A percentile compares a stretch with the other conserved stretches of the same genome.
Conservation (phyloP, 345 rosid genomes). For the Brassica incana region DNA sequence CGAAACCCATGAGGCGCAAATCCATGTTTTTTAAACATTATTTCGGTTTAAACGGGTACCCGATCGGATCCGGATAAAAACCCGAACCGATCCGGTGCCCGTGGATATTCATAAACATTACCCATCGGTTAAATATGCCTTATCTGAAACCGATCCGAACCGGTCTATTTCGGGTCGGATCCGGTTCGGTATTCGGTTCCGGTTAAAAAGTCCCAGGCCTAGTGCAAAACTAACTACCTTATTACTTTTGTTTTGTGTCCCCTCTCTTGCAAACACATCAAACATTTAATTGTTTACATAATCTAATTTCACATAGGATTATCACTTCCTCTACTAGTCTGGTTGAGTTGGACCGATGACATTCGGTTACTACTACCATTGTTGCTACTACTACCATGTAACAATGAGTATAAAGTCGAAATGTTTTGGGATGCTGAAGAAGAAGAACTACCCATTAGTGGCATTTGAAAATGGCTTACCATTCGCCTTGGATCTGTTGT, state of each 20-base stretch:
- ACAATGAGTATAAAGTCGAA: slow-evolving; percentile 38
- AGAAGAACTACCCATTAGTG: slow-evolving; percentile 41
- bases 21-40: no score
- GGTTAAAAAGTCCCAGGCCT: no score
- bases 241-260: not conserved
- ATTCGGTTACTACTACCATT: slow-evolving; percentile 25
- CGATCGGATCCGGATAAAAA: no score
- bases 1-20: no score
- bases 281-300: slow-evolving; percentile 16
- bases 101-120: no score
- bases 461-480: slow-evolving; percentile 52
- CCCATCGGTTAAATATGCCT: no score
- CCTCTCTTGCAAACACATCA: slow-evolving; percentile 17
- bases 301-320: slow-evolving; percentile 23
- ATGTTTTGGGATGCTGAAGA: slow-evolving; percentile 35
- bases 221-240: not conserved
- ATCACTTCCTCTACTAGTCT: slow-evolving; percentile 28
- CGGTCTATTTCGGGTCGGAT: no score
- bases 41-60: no score
- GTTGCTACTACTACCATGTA: slow-evolving; percentile 31
- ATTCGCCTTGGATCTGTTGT: slow-evolving; percentile 48
- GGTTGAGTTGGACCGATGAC: slow-evolving; percentile 25
- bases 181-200: no score
- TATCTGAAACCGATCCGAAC: no score
- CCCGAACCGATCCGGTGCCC: no score